Percentiles rank a stretch among this genome's conserved stretches.
These are phyloP conservation scores for Smittium culicis DNA, from an alignment of 371 early-diverging fungal genomes.

Conservation along the genomic window DNA sequence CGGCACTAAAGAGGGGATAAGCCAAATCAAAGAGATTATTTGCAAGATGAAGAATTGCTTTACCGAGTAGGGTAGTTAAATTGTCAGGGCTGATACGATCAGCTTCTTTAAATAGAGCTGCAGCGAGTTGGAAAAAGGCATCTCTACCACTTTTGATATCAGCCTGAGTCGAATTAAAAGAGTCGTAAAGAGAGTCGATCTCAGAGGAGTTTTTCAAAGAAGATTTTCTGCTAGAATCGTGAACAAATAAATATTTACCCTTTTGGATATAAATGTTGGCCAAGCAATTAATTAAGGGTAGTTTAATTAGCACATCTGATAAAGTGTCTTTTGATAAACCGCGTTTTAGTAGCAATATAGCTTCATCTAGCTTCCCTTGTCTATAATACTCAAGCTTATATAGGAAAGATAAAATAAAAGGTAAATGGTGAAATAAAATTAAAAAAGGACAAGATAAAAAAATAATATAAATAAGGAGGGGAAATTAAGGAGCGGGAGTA, in stretches of 20 bases:
- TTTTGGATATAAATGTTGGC: slow-evolving; percentile 51
- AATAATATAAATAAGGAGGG: too few species aligned
- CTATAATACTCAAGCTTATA: slow-evolving; percentile 60
- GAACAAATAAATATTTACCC: slow-evolving; percentile 21
- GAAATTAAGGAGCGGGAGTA: too few species aligned
- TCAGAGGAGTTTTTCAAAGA: background rate
- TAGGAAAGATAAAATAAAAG: background rate
- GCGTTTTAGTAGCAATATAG: slow-evolving; percentile 42
- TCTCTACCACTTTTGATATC: slow-evolving; percentile 33
- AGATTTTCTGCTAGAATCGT: background rate
- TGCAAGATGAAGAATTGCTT: slow-evolving; percentile 48
- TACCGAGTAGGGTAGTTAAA: slow-evolving; percentile 50
- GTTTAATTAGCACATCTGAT: slow-evolving; percentile 39
- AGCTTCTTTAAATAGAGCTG: slow-evolving; percentile 51
- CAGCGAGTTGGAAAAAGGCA: slow-evolving; percentile 44
- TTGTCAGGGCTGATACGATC: slow-evolving; percentile 55
- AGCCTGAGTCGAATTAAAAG: background rate
- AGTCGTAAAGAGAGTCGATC: background rate
- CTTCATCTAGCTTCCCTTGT: slow-evolving; percentile 43
- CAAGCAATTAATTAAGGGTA: slow-evolving; percentile 47
- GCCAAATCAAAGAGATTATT: slow-evolving; percentile 50
- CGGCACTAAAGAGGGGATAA: slow-evolving; percentile 45
- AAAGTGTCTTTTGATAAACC: slow-evolving; percentile 42
- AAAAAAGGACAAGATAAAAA: background rate
- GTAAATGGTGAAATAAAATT: background rate